These are phyloP conservation scores for Cryphonectria japonica DNA, from an alignment of 2,329 filamentous ascomycete genomes.

Conservation along the genomic window DNA sequence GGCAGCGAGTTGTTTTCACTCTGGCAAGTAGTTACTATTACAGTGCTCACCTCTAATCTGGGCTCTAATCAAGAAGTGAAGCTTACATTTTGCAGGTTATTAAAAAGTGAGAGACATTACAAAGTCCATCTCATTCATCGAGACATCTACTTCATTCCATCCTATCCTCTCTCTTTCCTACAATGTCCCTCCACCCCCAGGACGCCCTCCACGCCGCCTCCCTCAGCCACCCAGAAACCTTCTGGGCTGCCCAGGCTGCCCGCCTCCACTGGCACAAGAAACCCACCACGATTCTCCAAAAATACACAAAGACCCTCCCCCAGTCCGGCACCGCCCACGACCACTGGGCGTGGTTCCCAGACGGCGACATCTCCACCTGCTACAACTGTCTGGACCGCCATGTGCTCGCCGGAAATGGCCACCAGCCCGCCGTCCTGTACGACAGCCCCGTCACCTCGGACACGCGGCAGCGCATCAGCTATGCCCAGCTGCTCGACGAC, in stretches of 20 bases:
- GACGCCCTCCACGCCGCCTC: conserved; percentile 60
- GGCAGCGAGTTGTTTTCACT: no score
- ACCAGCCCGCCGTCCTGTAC: conserved; percentile 77
- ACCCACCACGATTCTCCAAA: conserved; percentile 65
- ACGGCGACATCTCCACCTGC: conserved; percentile 85
- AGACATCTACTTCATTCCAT: no score
- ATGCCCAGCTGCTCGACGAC: conserved; percentile 74
- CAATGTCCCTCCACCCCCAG: conserved; percentile 46
- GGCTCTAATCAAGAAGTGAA: no score
- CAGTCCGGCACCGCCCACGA: conserved; percentile 65
- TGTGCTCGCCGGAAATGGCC: conserved; percentile 77
- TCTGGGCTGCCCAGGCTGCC: conserved; percentile 77
- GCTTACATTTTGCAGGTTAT: no score
- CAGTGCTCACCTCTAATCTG: no score
- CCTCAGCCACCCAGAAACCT: conserved; percentile 68
- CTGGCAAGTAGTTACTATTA: no score
- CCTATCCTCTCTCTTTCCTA: conserved; percentile 5
- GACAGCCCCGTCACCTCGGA: conserved; percentile 79
- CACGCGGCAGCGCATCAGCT: conserved; percentile 73
- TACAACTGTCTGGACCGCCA: conserved; percentile 93
- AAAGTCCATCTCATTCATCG: not conserved
- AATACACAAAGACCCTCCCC: conserved; percentile 63
- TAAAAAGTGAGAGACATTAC: not conserved
- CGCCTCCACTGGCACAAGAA: conserved; percentile 81
- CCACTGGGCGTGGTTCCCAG: conserved; percentile 89